These are phyloP conservation scores for Fusarium algeriense DNA, from an alignment of 2,329 filamentous ascomycete species.

Conservation along the genomic window DNA sequence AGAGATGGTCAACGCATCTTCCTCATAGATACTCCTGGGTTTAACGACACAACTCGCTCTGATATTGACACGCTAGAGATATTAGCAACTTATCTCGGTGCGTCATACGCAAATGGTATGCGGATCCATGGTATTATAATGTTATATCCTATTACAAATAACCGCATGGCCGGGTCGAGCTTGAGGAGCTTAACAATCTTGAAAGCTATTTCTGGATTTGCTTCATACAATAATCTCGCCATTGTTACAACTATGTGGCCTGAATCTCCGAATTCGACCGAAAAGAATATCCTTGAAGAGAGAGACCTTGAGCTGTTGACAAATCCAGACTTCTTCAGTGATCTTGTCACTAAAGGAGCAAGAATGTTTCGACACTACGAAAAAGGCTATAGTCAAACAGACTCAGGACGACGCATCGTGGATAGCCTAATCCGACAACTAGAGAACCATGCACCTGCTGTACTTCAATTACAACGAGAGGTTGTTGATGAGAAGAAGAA, in stretches of 20 bases:
- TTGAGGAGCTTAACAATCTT: slow-evolving; percentile 12
- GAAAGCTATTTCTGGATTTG: slow-evolving; percentile 5
- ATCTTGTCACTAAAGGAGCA: slow-evolving; percentile 1
- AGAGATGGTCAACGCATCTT: slow-evolving; percentile 2
- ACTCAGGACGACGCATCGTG: slow-evolving; percentile 1
- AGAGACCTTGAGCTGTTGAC: slow-evolving; percentile 12
- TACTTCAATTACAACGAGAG: slow-evolving; percentile 14
- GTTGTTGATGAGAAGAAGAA: slow-evolving; percentile 1
- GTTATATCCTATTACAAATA: slow-evolving; percentile 23
- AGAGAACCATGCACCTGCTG: background rate
- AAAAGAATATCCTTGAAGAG: background rate
- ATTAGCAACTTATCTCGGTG: slow-evolving; percentile 23
- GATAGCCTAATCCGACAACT: background rate
- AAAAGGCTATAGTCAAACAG: background rate
- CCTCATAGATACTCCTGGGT: slow-evolving; percentile 27
- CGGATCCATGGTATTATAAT: slow-evolving; percentile 16
- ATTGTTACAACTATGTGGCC: slow-evolving; percentile 33
- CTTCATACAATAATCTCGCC: background rate
- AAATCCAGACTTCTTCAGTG: background rate
- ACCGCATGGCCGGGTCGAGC: slow-evolving; percentile 22
- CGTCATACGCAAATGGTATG: slow-evolving; percentile 20
- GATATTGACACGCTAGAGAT: slow-evolving; percentile 20
- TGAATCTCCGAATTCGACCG: background rate
- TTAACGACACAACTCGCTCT: slow-evolving; percentile 24
- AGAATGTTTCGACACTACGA: slow-evolving; percentile 4